A percentile compares a stretch with the other conserved stretches of the same genome.
These are phyloP conservation scores for Chaetomium fimeti DNA, from an alignment of 495 filamentous ascomycete genomes.

Conservation along the genomic window DNA sequence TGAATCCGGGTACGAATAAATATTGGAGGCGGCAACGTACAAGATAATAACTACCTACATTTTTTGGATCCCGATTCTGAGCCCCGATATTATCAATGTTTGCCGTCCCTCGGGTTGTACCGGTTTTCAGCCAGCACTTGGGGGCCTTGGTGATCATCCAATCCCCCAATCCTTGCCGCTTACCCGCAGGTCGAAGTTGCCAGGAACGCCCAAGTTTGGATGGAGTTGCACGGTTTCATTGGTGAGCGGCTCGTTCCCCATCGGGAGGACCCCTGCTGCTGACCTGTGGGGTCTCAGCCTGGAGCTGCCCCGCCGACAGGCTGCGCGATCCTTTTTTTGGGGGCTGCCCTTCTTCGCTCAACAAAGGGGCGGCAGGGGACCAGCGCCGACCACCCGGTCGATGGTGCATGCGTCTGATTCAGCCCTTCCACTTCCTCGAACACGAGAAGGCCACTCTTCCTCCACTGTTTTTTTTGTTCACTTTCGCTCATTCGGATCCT, in stretches of 20 bases:
- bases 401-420: background rate
- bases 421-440: slow-evolving; percentile 7
- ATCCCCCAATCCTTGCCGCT: background rate
- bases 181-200: background rate
- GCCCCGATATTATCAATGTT: too few species aligned
- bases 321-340: slow-evolving; percentile 1
- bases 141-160: background rate
- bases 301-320: background rate
- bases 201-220: too few species aligned
- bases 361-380: slow-evolving; percentile 1
- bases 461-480: background rate
- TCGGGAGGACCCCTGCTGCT: background rate
- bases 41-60: too few species aligned
- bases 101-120: background rate
- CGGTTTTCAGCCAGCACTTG: background rate
- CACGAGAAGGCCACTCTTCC: background rate
- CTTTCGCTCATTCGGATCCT: slow-evolving; percentile 6
- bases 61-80: too few species aligned
- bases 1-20: background rate
- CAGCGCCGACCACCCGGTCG: background rate
- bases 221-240: too few species aligned
- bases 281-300: slow-evolving; percentile 12
- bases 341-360: background rate
- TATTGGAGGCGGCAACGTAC: too few species aligned
- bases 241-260: background rate